Evolutionary conservation across 768 basidiomycete genomes (phyloP).

Genomic region (Tulasnella sp.): DNA sequence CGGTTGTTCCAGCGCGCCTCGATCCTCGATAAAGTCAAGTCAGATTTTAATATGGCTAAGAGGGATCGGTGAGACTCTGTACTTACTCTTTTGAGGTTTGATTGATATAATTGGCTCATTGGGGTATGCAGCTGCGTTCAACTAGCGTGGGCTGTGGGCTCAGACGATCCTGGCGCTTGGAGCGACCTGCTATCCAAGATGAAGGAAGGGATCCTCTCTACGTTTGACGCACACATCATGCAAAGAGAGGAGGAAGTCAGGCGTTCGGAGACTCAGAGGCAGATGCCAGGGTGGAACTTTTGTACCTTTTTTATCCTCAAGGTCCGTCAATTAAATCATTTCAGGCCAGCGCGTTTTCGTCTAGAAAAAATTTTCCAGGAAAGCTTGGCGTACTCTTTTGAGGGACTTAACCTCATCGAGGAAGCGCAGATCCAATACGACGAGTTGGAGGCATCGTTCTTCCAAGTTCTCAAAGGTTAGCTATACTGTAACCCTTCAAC

Average conservation of each 20-base stretch:
- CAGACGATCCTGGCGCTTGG: constrained; percentile 72
- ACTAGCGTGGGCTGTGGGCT: constrained; percentile 61
- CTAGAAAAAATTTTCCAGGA: constrained; percentile 46
- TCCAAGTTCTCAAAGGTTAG: constrained; percentile 31
- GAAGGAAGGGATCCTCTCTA: constrained; percentile 78
- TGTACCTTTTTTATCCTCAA: constrained; percentile 94
- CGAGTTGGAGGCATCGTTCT: constrained; percentile 80
- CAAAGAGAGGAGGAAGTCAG: constrained; percentile 84
- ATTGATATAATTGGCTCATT: not conserved
- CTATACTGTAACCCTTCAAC: not conserved
- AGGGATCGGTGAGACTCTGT: constrained; percentile 58
- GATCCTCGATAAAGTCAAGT: constrained; percentile 79
- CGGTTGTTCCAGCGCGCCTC: constrained; percentile 77
- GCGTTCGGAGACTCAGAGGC: constrained; percentile 77
- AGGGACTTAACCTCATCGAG: constrained; percentile 79
- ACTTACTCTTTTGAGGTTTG: too few relatives aligned
- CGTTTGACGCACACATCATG: constrained; percentile 69
- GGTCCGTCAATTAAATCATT: constrained; percentile 35
- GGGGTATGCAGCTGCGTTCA: constrained; percentile 56
- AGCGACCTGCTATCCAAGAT: constrained; percentile 78
- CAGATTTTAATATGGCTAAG: constrained; percentile 86
- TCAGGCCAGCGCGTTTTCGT: not conserved
- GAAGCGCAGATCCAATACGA: constrained; percentile 84
- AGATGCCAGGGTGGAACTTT: constrained; percentile 98
- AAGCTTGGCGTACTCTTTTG: constrained; percentile 84